Conservation (phyloP, 305 asterid species). For the Salvia sclarea region DNA sequence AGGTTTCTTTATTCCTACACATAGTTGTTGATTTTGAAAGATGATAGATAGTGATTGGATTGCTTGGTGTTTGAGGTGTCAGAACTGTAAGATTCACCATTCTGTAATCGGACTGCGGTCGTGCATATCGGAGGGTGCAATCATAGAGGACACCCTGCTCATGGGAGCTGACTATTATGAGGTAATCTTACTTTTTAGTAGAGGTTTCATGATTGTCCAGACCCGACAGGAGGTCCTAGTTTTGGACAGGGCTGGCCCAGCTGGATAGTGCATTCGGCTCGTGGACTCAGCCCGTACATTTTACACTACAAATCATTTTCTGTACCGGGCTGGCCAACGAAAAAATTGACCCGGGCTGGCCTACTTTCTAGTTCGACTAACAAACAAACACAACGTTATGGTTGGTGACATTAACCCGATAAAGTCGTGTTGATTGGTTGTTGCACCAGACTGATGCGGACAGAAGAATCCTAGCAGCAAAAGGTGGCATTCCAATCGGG, state of each 20-base stretch:
- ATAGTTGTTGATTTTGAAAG: not conserved
- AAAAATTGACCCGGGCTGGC: too few species aligned
- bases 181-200: constrained; percentile 36
- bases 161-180: constrained; percentile 84
- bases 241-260: too few species aligned
- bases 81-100: constrained; percentile 69
- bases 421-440: not conserved
- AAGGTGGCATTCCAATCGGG: constrained; percentile 64
- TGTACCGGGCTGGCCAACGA: too few species aligned
- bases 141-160: constrained; percentile 62
- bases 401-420: too few species aligned
- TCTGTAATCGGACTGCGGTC: constrained; percentile 71
- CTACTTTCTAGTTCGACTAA: not conserved
- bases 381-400: too few species aligned
- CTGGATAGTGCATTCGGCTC: too few species aligned
- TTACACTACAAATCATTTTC: too few species aligned
- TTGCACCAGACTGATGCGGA: constrained; percentile 61
- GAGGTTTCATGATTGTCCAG: too few species aligned
- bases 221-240: too few species aligned
- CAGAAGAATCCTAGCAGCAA: constrained; percentile 47
- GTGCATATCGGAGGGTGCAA: constrained; percentile 73
- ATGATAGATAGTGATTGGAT: not conserved
- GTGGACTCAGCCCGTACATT: too few species aligned
- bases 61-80: constrained; percentile 16
- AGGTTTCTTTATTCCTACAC: not conserved